Evolutionary conservation across 148 eudicot species (phyloP).

Genomic region (Oxyria digyna): DNA sequence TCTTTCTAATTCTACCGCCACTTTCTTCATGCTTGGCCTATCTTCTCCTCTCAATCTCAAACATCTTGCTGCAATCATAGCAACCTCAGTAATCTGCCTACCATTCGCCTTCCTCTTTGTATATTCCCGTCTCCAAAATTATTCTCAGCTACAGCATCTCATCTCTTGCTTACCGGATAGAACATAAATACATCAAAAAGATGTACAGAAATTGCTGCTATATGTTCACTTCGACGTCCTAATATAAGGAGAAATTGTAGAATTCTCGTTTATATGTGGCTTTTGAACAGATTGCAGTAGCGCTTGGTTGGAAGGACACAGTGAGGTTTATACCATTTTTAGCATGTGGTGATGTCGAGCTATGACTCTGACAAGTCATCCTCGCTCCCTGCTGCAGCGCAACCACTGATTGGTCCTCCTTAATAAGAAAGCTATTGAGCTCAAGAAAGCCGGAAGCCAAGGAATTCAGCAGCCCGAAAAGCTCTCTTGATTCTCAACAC

Average conservation of each 20-base stretch:
- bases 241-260: too few species aligned
- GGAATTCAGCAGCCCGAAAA: conserved; percentile 42
- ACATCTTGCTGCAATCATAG: background rate
- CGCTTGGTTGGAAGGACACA: conserved; percentile 84
- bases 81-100: background rate
- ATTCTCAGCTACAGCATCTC: background rate
- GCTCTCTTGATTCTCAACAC: conserved; percentile 17
- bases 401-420: conserved; percentile 96
- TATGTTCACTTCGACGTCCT: too few species aligned
- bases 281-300: conserved; percentile 74
- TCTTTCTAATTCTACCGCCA: conserved; percentile 6
- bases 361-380: conserved; percentile 94
- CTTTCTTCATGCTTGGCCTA: conserved; percentile 14
- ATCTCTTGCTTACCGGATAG: background rate
- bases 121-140: too few species aligned
- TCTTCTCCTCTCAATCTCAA: conserved; percentile 11
- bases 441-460: conserved; percentile 83
- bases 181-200: too few species aligned
- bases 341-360: conserved; percentile 90
- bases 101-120: background rate
- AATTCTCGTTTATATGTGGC: conserved; percentile 10
- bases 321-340: conserved; percentile 91
- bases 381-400: conserved; percentile 69
- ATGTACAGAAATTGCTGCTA: background rate
- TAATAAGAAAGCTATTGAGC: conserved; percentile 88